Evolutionary conservation across 1,284 basidiomycete species (phyloP).

Genomic region (Apiotrichum domesticum): DNA sequence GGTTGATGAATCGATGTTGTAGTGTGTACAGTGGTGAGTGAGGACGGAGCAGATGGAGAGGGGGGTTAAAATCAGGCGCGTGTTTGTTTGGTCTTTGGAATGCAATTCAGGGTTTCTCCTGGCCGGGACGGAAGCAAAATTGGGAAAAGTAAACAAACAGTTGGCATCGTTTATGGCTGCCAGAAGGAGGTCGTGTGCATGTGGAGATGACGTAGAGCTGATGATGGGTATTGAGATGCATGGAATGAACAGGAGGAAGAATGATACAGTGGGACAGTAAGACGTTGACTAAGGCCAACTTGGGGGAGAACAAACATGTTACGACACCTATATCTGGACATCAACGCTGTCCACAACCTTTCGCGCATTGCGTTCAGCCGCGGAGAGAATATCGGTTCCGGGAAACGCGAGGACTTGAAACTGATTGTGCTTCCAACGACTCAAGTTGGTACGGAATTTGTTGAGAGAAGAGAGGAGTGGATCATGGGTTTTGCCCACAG

Average conservation of each 20-base stretch:
- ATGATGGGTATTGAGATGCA: no score
- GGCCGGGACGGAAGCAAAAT: neutral
- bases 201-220: no score
- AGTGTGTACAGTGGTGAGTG: neutral
- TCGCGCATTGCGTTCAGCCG: neutral
- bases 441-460: conserved; percentile 52
- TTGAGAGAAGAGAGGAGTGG: conserved; percentile 43
- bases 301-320: no score
- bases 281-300: no score
- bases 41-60: neutral
- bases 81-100: neutral
- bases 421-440: conserved; percentile 32
- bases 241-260: no score
- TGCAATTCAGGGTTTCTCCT: neutral
- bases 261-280: no score
- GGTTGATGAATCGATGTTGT: neutral
- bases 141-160: neutral
- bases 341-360: conserved; percentile 6
- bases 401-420: conserved; percentile 40
- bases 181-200: no score
- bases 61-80: conserved; percentile 3
- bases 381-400: neutral
- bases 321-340: neutral
- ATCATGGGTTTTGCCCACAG: conserved; percentile 7
- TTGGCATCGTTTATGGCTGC: no score